Evolutionary conservation across 2,329 filamentous ascomycete genomes (phyloP).

Genomic region (Trichoderma harzianum): DNA sequence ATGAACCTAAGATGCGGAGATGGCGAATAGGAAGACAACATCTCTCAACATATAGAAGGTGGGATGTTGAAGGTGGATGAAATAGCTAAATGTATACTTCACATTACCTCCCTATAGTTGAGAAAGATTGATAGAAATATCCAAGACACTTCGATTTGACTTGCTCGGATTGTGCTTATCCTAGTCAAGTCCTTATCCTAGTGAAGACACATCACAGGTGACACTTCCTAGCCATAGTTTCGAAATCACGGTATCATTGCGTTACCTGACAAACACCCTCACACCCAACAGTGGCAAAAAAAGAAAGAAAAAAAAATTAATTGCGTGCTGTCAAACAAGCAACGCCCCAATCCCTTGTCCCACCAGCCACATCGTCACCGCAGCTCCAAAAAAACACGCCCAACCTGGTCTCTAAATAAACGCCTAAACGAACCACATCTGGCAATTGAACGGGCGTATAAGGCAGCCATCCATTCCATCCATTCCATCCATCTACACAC

Average conservation of each 20-base stretch:
- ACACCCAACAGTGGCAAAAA: neutral
- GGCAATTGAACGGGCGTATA: neutral
- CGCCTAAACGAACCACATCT: slow-evolving; percentile 9
- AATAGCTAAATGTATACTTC: too few species aligned
- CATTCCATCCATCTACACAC: neutral
- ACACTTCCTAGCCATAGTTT: neutral
- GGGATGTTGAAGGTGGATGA: neutral
- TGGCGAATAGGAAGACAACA: neutral
- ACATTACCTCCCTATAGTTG: too few species aligned
- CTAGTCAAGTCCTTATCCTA: too few species aligned
- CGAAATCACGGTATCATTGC: neutral
- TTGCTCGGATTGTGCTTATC: neutral
- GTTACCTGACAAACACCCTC: neutral
- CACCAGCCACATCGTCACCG: neutral
- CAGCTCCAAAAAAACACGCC: neutral
- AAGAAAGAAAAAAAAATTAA: neutral
- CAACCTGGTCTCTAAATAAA: neutral
- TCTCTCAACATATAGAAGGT: neutral
- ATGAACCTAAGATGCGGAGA: neutral
- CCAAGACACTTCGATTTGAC: neutral
- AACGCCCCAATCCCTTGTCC: neutral
- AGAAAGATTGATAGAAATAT: too few species aligned
- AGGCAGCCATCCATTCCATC: neutral
- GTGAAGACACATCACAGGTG: neutral
- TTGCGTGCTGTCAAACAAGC: neutral